Conservation (phyloP, 805 yeast species). For the Ogataea pignaliae region DNA sequence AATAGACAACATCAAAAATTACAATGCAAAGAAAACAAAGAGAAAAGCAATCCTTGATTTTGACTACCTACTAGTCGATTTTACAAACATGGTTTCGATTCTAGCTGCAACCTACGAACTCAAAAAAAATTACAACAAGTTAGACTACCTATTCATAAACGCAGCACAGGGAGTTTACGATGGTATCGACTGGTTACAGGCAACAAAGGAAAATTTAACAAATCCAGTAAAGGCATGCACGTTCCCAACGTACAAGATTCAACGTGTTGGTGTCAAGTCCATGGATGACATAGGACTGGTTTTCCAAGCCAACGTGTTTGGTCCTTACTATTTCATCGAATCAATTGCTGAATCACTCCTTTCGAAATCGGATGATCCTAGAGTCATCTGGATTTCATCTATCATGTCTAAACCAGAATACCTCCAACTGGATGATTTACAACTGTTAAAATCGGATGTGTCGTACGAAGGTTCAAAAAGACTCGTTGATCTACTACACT, state of each 20-base stretch:
- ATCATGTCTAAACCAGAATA: slow-evolving; percentile 74
- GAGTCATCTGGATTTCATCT: slow-evolving; percentile 81
- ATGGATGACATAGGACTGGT: slow-evolving; percentile 79
- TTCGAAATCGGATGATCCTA: slow-evolving; percentile 42
- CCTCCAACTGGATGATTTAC: slow-evolving; percentile 70
- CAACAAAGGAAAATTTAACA: slow-evolving; percentile 58
- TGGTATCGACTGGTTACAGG: slow-evolving; percentile 84
- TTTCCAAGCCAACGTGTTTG: slow-evolving; percentile 95
- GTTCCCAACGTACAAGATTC: slow-evolving; percentile 79
- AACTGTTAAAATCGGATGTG: slow-evolving; percentile 54
- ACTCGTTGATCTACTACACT: slow-evolving; percentile 76
- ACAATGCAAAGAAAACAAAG: slow-evolving; percentile 30
- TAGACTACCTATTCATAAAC: slow-evolving; percentile 79
- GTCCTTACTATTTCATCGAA: slow-evolving; percentile 82
- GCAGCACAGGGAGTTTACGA: slow-evolving; percentile 86
- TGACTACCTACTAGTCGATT: slow-evolving; percentile 87
- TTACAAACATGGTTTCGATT: slow-evolving; percentile 83
- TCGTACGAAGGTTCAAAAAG: slow-evolving; percentile 94
- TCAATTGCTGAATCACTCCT: slow-evolving; percentile 53
- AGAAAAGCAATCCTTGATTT: slow-evolving; percentile 65
- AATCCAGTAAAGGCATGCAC: slow-evolving; percentile 84
- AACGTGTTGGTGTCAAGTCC: slow-evolving; percentile 71
- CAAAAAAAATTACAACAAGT: slow-evolving; percentile 52
- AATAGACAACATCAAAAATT: slow-evolving; percentile 51
- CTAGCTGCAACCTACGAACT: slow-evolving; percentile 71